Evolutionary conservation across 2,329 filamentous ascomycete genomes (phyloP).

Genomic region (Fusarium agapanthi): DNA sequence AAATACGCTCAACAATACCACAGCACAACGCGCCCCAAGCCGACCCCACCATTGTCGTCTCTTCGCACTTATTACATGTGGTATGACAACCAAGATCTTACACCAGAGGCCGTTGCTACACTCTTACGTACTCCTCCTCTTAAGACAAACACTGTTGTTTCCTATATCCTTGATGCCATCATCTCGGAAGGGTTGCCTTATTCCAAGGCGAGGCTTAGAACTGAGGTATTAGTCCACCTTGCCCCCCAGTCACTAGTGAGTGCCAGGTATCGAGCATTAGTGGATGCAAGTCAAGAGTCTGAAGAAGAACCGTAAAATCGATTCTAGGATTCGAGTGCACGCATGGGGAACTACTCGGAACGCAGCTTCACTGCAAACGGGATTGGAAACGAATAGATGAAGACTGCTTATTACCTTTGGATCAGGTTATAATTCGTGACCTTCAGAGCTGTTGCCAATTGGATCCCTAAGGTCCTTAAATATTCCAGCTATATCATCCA

Average conservation of each 20-base stretch:
- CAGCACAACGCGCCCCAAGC: slow-evolving; percentile 35
- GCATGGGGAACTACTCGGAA: background rate
- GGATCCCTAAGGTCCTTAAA: background rate
- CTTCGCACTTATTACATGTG: slow-evolving; percentile 72
- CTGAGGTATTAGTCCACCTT: slow-evolving; percentile 54
- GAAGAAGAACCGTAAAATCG: background rate
- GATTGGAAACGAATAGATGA: slow-evolving; percentile 7
- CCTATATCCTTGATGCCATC: slow-evolving; percentile 68
- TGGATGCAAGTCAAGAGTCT: slow-evolving; percentile 13
- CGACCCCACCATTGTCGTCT: slow-evolving; percentile 43
- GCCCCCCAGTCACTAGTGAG: slow-evolving; percentile 25
- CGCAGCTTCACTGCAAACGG: background rate
- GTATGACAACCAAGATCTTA: slow-evolving; percentile 61
- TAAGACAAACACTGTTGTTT: slow-evolving; percentile 61
- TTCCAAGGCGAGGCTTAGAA: slow-evolving; percentile 54
- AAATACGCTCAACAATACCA: slow-evolving; percentile 50
- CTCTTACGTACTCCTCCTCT: slow-evolving; percentile 70
- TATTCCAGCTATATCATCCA: background rate
- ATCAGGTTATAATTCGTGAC: background rate
- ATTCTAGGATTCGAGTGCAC: background rate
- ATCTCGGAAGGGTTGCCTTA: slow-evolving; percentile 60
- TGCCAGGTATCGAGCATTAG: slow-evolving; percentile 43
- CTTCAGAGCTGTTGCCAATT: background rate
- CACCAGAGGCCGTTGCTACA: slow-evolving; percentile 58
- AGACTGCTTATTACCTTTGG: background rate